These are phyloP conservation scores for Hymenoscyphus albidus DNA, from an alignment of 2,329 filamentous ascomycete genomes.

Conservation along the genomic window DNA sequence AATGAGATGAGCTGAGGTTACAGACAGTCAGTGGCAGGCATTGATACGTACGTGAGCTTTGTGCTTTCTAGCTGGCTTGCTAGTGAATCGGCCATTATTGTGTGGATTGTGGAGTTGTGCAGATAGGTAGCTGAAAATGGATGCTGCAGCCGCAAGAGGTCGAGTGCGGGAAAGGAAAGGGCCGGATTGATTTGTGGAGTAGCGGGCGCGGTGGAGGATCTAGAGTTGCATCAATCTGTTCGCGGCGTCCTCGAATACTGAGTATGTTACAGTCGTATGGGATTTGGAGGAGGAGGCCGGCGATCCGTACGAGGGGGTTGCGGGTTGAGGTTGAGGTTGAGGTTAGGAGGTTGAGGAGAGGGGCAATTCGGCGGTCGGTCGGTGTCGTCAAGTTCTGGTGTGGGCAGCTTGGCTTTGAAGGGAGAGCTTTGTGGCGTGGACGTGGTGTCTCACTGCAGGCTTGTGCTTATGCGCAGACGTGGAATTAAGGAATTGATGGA, in stretches of 20 bases:
- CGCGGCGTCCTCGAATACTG: slow-evolving; percentile 6
- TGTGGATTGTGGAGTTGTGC: slow-evolving; percentile 7
- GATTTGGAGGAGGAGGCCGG: slow-evolving; percentile 6
- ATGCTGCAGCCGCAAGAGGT: slow-evolving; percentile 6
- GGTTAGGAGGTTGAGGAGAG: slow-evolving; percentile 22
- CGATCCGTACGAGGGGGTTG: slow-evolving; percentile 11
- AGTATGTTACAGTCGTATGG: not conserved
- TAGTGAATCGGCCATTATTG: slow-evolving; percentile 43
- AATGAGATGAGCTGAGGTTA: slow-evolving; percentile 16
- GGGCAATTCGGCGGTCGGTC: slow-evolving; percentile 8
- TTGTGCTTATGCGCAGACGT: slow-evolving; percentile 18
- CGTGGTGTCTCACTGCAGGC: slow-evolving; percentile 11
- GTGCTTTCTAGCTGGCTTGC: slow-evolving; percentile 55
- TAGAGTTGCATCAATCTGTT: slow-evolving; percentile 18
- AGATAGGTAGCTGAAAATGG: slow-evolving; percentile 4
- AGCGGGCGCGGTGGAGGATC: slow-evolving; percentile 10
- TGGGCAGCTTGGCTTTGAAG: slow-evolving; percentile 4
- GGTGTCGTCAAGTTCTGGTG: slow-evolving; percentile 8
- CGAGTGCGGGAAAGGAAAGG: not conserved
- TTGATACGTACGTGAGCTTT: slow-evolving; percentile 42
- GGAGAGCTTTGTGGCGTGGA: slow-evolving; percentile 1
- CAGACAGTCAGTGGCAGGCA: not conserved
- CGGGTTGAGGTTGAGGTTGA: slow-evolving; percentile 20
- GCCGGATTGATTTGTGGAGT: slow-evolving; percentile 2
- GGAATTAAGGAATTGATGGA: slow-evolving; percentile 22